Base-by-base conservation (phyloP, 805 yeast genomes). In the Candida caryicola region DNA sequence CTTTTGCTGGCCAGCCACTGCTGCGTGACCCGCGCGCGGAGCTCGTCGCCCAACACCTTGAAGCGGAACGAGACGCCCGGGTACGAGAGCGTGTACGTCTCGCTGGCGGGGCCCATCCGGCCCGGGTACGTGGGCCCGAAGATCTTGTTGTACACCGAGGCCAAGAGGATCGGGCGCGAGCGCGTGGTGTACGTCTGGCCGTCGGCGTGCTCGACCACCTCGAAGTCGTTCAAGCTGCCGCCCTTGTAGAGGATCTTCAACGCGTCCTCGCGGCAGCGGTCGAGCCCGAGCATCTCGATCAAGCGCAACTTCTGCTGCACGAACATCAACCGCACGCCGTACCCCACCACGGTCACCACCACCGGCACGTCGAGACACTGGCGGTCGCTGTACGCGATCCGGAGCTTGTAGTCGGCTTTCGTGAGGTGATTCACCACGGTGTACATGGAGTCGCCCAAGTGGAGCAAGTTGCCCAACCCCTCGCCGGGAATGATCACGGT, bases 111-210 rank as follows among this genome's bases (percentile, higher is more conserved):
- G 31, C 61, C 54, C 7, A 65, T 46, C 18, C 49, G 54, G 0
- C 84, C 85, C 1, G 82, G 80, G 42, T 73, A 77, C 0, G 85
- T 79, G 2, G 84, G 84, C 0, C 85, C 85, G 51, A 79, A 76
- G 2, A 71, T 62, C 50, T 70, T 73, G 48, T 78, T 77, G 54
- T 79, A 79, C 2, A 79, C 63, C 13, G 62, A 56, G 10, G 25
- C 10, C 25, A 21, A 21, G 9, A 21, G 10, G 25, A 21, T 21
- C 7, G 25, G 25, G 10, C 25, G 10, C 7, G 25, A 10, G 9
- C 10, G 7, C 10, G 10, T 21, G 9, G 25, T 7, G 10, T 7
- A 21, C 7, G 7, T 10, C 14, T 14, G 9, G 23, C 44, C 39
- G 26, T 34, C 37, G 34, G 34, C 28, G 17, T 33, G 23, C 19